Evolutionary conservation across 2,329 filamentous ascomycete genomes (phyloP).

Genomic region (Nectriaceae sp.): DNA sequence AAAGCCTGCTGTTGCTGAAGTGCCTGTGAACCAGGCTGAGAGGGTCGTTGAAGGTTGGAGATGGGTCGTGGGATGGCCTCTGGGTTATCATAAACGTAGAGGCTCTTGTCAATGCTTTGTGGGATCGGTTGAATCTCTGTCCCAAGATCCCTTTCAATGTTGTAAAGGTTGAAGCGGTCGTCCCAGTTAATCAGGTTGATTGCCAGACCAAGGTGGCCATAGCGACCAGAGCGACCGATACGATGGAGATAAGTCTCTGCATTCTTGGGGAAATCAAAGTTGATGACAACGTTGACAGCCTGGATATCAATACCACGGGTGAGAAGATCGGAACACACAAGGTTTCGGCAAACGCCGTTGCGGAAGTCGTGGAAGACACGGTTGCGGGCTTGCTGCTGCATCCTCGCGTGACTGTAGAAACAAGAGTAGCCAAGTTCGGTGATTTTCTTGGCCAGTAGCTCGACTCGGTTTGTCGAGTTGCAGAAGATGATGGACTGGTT

Average conservation of each 20-base stretch:
- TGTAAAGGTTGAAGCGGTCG: slow-evolving; percentile 97
- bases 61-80: slow-evolving; percentile 89
- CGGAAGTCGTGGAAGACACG: slow-evolving; percentile 99
- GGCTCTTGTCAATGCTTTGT: slow-evolving; percentile 89
- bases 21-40: slow-evolving; percentile 30
- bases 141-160: slow-evolving; percentile 94
- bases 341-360: slow-evolving; percentile 95
- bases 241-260: slow-evolving; percentile 98
- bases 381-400: slow-evolving; percentile 96
- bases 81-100: slow-evolving; percentile 97
- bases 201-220: slow-evolving; percentile 93
- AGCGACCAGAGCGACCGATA: slow-evolving; percentile 95
- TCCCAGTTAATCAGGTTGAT: slow-evolving; percentile 99
- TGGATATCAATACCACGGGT: slow-evolving; percentile 99
- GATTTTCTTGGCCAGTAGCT: slow-evolving; percentile 97
- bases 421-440: slow-evolving; percentile 98
- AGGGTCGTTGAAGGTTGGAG: slow-evolving; percentile 46
- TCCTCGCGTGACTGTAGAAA: slow-evolving; percentile 98
- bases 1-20: slow-evolving; percentile 34
- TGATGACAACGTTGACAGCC: slow-evolving; percentile 99
- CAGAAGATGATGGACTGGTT: slow-evolving; percentile 99
- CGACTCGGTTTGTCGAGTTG: slow-evolving; percentile 98
- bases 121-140: slow-evolving; percentile 99
- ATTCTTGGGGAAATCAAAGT: slow-evolving; percentile 99
- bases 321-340: slow-evolving; percentile 95